A percentile compares a stretch with the other conserved stretches of the same genome.
Conservation (phyloP, 2,329 filamentous ascomycete species). For the Pseudocercospora fuligena region DNA sequence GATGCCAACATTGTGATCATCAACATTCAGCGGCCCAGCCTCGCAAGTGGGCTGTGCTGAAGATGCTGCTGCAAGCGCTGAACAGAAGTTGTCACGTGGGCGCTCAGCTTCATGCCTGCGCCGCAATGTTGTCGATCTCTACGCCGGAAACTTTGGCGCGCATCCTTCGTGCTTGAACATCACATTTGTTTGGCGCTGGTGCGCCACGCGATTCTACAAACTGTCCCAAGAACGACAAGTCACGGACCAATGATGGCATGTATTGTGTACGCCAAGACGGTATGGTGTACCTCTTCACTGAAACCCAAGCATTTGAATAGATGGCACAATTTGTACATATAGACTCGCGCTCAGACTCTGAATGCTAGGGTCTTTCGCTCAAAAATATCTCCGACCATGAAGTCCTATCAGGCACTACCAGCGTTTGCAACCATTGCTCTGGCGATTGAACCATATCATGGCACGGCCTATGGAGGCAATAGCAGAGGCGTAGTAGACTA, state of each 20-base stretch:
- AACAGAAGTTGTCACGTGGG: not conserved
- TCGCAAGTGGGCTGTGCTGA: not conserved
- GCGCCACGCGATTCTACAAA: not conserved
- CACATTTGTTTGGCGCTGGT: not conserved
- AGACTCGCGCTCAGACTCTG: not conserved
- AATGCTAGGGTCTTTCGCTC: not conserved
- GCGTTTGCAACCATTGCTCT: not conserved
- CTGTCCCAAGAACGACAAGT: not conserved
- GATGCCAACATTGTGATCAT: not conserved
- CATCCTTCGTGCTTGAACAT: not conserved
- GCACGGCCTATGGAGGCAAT: not conserved
- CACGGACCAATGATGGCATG: not conserved
- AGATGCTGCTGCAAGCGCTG: not conserved
- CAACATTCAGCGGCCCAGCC: not conserved
- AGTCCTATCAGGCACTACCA: not conserved
- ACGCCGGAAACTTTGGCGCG: not conserved
- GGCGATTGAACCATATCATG: not conserved
- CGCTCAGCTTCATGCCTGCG: not conserved
- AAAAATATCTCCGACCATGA: not conserved
- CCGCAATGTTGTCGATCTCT: not conserved
- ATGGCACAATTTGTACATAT: not conserved
- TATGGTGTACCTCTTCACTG: not conserved
- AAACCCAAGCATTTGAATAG: not conserved
- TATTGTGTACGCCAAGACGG: not conserved
- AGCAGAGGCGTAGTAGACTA: not conserved